Percentiles rank a stretch among this genome's conserved stretches.
Conservation (phyloP, 768 basidiomycete genomes). For the Dioszegia aurantiaca region DNA sequence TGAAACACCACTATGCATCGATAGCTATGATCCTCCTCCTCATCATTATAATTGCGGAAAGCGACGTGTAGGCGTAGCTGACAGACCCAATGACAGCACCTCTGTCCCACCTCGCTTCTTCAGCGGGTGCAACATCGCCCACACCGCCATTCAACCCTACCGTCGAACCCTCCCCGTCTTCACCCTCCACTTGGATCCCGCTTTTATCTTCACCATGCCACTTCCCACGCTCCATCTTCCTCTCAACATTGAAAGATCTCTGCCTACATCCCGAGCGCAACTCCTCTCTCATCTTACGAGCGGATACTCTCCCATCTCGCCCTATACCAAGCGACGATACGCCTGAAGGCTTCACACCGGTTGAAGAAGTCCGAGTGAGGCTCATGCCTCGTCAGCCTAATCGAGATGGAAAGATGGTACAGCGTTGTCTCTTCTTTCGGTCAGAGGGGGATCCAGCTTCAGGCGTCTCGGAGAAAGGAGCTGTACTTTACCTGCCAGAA, state of each 20-base stretch:
- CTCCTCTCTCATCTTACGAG: constrained; percentile 81
- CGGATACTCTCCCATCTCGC: constrained; percentile 59
- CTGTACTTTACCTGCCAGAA: constrained; percentile 52
- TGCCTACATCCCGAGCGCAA: constrained; percentile 90
- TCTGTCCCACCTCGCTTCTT: neutral
- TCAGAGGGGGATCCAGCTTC: constrained; percentile 8
- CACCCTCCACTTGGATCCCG: constrained; percentile 3
- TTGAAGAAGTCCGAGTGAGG: constrained; percentile 63
- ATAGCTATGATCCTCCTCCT: too few species aligned
- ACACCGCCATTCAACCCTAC: constrained; percentile 9
- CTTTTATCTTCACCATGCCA: constrained; percentile 22
- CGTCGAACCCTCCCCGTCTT: neutral
- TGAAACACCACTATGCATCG: neutral
- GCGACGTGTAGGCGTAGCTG: too few species aligned
- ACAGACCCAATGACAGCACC: neutral
- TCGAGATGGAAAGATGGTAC: constrained; percentile 70
- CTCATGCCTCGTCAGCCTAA: constrained; percentile 75
- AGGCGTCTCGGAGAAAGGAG: constrained; percentile 37
- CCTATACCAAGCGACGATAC: neutral
- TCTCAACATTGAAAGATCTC: constrained; percentile 66
- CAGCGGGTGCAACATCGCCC: neutral
- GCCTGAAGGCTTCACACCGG: constrained; percentile 42
- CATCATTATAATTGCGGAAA: too few species aligned
- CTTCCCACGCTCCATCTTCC: constrained; percentile 56
- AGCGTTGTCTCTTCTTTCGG: constrained; percentile 73